Percentiles rank a stretch among this genome's conserved stretches.
Evolutionary conservation across 176 grass and related monocot species (phyloP).

Genomic region (Hordeum marinum): DNA sequence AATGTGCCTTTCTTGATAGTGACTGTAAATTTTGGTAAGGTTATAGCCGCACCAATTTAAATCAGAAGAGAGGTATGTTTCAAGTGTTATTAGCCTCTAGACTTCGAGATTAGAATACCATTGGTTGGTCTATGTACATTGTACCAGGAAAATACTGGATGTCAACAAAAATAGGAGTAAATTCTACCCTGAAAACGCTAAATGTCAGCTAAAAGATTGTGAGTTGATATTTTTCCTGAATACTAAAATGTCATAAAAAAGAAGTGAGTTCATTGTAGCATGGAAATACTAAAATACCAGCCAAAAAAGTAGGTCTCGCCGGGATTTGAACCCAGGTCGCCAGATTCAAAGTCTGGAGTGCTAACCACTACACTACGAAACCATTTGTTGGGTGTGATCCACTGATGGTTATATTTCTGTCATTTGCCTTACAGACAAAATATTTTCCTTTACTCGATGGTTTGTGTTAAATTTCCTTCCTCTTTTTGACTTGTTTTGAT

Average conservation of each 20-base stretch:
- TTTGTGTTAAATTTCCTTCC: no score
- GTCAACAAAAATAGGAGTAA: neutral
- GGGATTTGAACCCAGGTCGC: slow-evolving; percentile 83
- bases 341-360: slow-evolving; percentile 99
- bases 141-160: neutral
- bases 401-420: no score
- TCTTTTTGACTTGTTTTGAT: no score
- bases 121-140: neutral
- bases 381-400: no score
- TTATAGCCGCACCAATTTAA: neutral
- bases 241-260: neutral
- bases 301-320: neutral
- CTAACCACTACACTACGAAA: neutral
- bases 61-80: slow-evolving; percentile 28
- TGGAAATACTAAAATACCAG: neutral
- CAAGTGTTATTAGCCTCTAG: slow-evolving; percentile 2
- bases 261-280: neutral
- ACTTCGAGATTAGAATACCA: neutral
- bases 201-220: neutral
- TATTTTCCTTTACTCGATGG: no score
- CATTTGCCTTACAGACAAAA: no score
- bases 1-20: slow-evolving; percentile 18
- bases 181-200: neutral
- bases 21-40: neutral
- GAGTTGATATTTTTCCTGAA: neutral